phyloP scores from a whole-genome alignment of 1,284 basidiomycete genomes.

The Jaminaea rosea region DNA sequence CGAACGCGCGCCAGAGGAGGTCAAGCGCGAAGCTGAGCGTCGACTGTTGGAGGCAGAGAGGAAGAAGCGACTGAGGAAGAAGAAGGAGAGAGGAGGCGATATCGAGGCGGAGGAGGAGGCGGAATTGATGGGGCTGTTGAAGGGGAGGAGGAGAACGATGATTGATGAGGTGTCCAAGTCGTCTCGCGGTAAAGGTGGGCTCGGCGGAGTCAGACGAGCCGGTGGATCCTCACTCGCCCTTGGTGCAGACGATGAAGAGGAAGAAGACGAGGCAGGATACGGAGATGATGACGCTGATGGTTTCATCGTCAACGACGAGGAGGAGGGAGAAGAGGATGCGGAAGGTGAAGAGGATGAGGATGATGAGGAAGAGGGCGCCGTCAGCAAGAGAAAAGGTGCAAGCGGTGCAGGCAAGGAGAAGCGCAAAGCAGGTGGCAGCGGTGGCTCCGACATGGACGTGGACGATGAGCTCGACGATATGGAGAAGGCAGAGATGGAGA shows the following conservation, averaged over 20 bases:
- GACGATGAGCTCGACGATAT: background rate
- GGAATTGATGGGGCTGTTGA: background rate
- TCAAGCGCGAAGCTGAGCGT: background rate
- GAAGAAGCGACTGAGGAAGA: background rate
- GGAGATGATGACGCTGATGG: background rate
- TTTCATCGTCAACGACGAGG: conserved; percentile 1
- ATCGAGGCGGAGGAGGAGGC: conserved; percentile 1
- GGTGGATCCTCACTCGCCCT: background rate
- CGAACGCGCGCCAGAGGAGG: background rate
- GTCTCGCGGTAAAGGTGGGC: background rate
- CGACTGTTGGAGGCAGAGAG: background rate
- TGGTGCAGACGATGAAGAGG: background rate
- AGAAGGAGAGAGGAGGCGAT: background rate
- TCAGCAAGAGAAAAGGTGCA: background rate
- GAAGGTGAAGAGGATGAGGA: conserved; percentile 1
- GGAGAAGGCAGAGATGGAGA: background rate
- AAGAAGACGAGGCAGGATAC: background rate
- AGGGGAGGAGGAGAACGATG: background rate
- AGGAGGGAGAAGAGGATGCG: background rate
- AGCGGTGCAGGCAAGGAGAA: background rate
- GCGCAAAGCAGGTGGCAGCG: background rate
- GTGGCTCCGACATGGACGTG: background rate
- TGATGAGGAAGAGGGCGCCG: background rate
- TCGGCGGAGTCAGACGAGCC: background rate
- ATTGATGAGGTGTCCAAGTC: background rate